Conservation (phyloP, 2,329 filamentous ascomycete genomes). For the Colletotrichum liriopes region DNA sequence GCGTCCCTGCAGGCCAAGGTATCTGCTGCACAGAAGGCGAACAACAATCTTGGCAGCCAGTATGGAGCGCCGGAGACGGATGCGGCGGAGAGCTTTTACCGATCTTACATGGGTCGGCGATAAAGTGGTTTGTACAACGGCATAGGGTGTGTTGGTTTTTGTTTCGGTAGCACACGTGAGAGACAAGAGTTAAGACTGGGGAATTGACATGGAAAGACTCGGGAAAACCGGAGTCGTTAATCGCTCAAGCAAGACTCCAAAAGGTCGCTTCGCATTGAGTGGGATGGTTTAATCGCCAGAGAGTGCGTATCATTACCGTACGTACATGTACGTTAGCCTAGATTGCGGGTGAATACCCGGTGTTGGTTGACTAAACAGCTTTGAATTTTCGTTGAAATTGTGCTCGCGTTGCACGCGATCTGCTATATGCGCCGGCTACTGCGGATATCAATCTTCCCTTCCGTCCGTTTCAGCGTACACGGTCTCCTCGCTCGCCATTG, state of each 20-base stretch:
- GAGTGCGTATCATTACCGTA: conserved; percentile 42
- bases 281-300: conserved; percentile 31
- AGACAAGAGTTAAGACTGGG: conserved; percentile 17
- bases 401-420: not conserved
- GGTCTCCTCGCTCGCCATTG: conserved; percentile 1
- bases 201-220: conserved; percentile 31
- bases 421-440: conserved; percentile 18
- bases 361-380: conserved; percentile 36
- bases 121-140: conserved; percentile 53
- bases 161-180: conserved; percentile 47
- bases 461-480: conserved; percentile 1
- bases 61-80: conserved; percentile 76
- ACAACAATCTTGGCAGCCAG: conserved; percentile 72
- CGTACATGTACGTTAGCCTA: conserved; percentile 59
- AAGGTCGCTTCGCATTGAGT: conserved; percentile 35
- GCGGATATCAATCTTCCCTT: conserved; percentile 31
- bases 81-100: conserved; percentile 90
- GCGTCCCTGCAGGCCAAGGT: conserved; percentile 88
- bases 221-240: conserved; percentile 8
- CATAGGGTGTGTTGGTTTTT: conserved; percentile 30
- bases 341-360: conserved; percentile 43
- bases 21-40: conserved; percentile 83
- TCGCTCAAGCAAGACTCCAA: conserved; percentile 16
- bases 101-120: conserved; percentile 86
- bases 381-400: conserved; percentile 30